Evolutionary conservation across 1,284 basidiomycete genomes (phyloP).

Genomic region (Sporisorium scitamineum): DNA sequence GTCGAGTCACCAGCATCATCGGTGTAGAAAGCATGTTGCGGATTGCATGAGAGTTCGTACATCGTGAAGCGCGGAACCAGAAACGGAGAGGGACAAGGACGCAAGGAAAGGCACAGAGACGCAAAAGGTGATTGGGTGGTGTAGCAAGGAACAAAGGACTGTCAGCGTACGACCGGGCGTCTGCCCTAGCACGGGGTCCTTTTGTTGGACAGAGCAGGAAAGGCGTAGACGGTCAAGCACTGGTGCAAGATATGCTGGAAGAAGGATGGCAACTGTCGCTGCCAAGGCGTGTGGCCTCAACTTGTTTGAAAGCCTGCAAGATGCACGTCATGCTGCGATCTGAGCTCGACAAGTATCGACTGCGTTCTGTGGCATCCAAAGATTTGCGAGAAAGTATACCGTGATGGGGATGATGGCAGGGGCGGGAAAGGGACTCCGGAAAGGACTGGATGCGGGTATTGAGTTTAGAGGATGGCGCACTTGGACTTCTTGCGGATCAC

Average conservation of each 20-base stretch:
- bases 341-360: background rate
- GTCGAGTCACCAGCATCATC: background rate
- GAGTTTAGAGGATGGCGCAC: conserved; percentile 83
- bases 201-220: background rate
- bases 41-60: conserved; percentile 43
- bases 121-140: background rate
- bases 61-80: conserved; percentile 33
- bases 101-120: background rate
- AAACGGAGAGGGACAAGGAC: conserved; percentile 12
- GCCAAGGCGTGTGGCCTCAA: background rate
- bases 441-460: conserved; percentile 15
- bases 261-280: background rate
- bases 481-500: conserved; percentile 81
- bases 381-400: background rate
- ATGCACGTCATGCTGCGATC: background rate
- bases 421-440: conserved; percentile 10
- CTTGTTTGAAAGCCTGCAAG: background rate
- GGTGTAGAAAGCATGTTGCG: conserved; percentile 6
- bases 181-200: background rate
- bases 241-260: background rate
- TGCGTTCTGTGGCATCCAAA: background rate
- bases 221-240: background rate
- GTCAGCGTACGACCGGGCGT: background rate
- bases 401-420: background rate
- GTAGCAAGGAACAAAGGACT: background rate